These are phyloP conservation scores for Mycosphaerella arachidis DNA, from an alignment of 2,329 filamentous ascomycete genomes.

Conservation along the genomic window DNA sequence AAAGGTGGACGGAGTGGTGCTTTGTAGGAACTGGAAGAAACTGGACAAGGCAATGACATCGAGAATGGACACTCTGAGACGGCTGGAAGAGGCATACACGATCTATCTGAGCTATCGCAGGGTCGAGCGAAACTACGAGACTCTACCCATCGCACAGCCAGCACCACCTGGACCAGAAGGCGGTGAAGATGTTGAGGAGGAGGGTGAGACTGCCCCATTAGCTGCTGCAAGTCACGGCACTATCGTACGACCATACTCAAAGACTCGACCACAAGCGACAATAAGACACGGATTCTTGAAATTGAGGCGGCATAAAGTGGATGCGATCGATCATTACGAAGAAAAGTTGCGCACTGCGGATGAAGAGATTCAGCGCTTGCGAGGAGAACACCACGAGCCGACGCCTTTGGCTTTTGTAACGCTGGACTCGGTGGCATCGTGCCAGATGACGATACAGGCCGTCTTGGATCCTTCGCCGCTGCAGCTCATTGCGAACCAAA, in stretches of 20 bases:
- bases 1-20: conserved; percentile 77
- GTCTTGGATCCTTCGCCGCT: conserved; percentile 86
- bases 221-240: conserved; percentile 7
- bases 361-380: conserved; percentile 63
- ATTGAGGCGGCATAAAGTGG: conserved; percentile 66
- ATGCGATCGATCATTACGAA: conserved; percentile 92
- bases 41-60: conserved; percentile 70
- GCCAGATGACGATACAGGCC: conserved; percentile 93
- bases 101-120: conserved; percentile 61
- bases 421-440: conserved; percentile 89
- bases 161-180: conserved; percentile 33
- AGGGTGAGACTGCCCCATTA: conserved; percentile 28
- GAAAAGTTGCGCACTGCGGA: conserved; percentile 77
- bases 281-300: conserved; percentile 76
- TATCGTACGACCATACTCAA: conserved; percentile 44
- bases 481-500: conserved; percentile 76
- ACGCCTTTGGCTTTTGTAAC: conserved; percentile 91
- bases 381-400: conserved; percentile 70
- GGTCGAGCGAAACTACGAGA: conserved; percentile 45
- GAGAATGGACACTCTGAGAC: conserved; percentile 61
- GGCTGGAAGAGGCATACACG: conserved; percentile 80
- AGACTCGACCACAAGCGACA: conserved; percentile 61
- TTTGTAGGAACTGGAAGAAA: conserved; percentile 82
- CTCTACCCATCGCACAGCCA: conserved; percentile 49
- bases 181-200: conserved; percentile 24